Conservation (phyloP, 2,329 filamentous ascomycete genomes). For the Aphanoascus verrucosus region DNA sequence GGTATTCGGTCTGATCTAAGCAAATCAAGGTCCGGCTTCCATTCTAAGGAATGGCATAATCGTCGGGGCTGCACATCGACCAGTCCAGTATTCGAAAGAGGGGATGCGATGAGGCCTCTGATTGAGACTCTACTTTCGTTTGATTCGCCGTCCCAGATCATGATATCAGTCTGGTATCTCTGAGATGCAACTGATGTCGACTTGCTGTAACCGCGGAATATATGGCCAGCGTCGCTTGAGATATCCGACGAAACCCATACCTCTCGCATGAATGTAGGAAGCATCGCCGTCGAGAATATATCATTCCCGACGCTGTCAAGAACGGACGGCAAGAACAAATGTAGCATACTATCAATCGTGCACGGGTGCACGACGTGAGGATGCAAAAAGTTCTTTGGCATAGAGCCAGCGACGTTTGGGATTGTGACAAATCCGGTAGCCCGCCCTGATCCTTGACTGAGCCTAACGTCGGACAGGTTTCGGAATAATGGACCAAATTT, state of each 20-base stretch:
- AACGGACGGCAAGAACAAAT: conserved; percentile 21
- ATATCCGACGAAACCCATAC: conserved; percentile 26
- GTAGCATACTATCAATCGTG: conserved; percentile 29
- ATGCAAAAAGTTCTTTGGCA: conserved; percentile 27
- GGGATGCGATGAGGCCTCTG: conserved; percentile 5
- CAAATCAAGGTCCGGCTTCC: conserved; percentile 22
- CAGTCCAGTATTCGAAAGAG: conserved; percentile 1
- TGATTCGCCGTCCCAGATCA: conserved; percentile 14
- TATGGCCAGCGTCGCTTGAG: conserved; percentile 15
- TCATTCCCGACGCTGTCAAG: conserved; percentile 19
- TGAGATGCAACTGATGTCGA: conserved; percentile 18
- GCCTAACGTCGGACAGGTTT: conserved; percentile 21
- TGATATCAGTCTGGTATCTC: conserved; percentile 17
- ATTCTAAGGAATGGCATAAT: conserved; percentile 22
- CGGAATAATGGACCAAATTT: conserved; percentile 25
- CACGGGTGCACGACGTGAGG: conserved; percentile 29
- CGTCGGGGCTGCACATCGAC: neutral
- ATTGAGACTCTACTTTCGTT: conserved; percentile 14
- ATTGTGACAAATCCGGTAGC: conserved; percentile 22
- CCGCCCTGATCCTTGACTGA: conserved; percentile 16
- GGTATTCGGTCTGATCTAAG: conserved; percentile 16
- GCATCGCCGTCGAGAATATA: conserved; percentile 19
- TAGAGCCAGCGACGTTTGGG: conserved; percentile 23
- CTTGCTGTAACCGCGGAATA: conserved; percentile 22
- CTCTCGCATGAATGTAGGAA: conserved; percentile 26